These are phyloP conservation scores for Harringtonia lauricola DNA, from an alignment of 2,329 filamentous ascomycete genomes.

Conservation along the genomic window DNA sequence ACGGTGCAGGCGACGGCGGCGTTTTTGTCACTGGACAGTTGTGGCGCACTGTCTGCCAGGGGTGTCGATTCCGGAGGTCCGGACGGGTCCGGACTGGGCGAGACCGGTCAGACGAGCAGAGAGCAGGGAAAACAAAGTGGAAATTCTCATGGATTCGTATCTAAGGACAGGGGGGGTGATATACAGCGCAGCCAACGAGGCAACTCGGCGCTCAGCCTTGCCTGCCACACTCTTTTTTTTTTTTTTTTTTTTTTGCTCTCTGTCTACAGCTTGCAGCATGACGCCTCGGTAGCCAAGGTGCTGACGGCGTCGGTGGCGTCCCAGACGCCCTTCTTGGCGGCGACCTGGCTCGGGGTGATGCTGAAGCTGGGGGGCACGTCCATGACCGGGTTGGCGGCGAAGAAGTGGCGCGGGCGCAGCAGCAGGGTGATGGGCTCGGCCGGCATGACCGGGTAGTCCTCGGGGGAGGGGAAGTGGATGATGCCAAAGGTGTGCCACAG, in stretches of 20 bases:
- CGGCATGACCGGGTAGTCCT: conserved; percentile 91
- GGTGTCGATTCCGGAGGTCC: too few relatives aligned
- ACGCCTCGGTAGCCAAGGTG: conserved; percentile 16
- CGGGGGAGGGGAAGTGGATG: conserved; percentile 78
- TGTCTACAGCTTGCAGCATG: not conserved
- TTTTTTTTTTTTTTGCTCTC: not conserved
- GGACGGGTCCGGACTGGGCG: too few relatives aligned
- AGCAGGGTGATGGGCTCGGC: conserved; percentile 75
- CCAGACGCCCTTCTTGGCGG: conserved; percentile 30
- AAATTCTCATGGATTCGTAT: too few relatives aligned
- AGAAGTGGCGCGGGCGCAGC: conserved; percentile 73
- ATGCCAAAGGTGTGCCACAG: conserved; percentile 92
- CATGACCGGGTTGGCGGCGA: conserved; percentile 64
- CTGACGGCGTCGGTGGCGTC: conserved; percentile 38
- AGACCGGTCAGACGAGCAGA: too few relatives aligned
- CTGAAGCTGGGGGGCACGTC: conserved; percentile 71
- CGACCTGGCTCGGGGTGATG: conserved; percentile 59
- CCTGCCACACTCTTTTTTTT: not conserved
- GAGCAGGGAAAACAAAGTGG: too few relatives aligned
- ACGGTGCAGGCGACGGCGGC: too few relatives aligned
- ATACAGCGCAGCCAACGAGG: not conserved
- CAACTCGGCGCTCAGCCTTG: not conserved
- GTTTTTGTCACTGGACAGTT: too few relatives aligned
- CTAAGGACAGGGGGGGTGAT: too few relatives aligned
- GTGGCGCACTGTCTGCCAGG: too few relatives aligned